Conservation (phyloP, 257 asterid species). For the Penstemon eatonii region DNA sequence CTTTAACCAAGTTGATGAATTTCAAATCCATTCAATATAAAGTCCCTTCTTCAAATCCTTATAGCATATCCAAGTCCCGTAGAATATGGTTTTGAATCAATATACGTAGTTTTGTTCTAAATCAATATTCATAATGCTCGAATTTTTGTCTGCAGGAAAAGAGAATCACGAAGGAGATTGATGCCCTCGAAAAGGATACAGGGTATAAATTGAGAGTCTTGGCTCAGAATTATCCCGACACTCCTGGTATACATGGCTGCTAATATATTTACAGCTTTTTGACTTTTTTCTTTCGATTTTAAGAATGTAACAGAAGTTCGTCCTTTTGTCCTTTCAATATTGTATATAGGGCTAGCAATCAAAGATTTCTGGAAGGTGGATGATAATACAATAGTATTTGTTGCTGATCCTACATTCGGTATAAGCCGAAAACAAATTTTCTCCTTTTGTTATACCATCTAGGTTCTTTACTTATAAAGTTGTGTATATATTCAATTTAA, state of each 20-base stretch:
- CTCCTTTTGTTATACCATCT: background rate
- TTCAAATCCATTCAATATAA: too few relatives aligned
- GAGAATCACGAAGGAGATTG: slow-evolving; percentile 72
- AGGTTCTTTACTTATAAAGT: too few relatives aligned
- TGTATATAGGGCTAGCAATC: slow-evolving; percentile 71
- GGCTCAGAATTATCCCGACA: slow-evolving; percentile 95
- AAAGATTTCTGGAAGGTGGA: slow-evolving; percentile 91
- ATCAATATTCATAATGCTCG: slow-evolving; percentile 2
- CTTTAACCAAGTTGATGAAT: too few relatives aligned
- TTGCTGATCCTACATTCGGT: slow-evolving; percentile 98
- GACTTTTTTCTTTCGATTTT: background rate
- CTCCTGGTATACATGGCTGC: slow-evolving; percentile 57
- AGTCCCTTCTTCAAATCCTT: too few relatives aligned
- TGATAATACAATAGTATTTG: slow-evolving; percentile 81
- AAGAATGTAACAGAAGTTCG: slow-evolving; percentile 7
- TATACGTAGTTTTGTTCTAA: too few relatives aligned
- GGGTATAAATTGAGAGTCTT: slow-evolving; percentile 83
- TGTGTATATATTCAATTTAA: background rate
- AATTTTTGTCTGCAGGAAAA: slow-evolving; percentile 54
- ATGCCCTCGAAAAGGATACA: slow-evolving; percentile 74
- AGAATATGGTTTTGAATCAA: too few relatives aligned
- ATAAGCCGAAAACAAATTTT: slow-evolving; percentile 18
- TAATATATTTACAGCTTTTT: slow-evolving; percentile 3
- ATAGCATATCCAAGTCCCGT: too few relatives aligned
- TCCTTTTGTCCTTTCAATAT: background rate